phyloP scores from a whole-genome alignment of 768 basidiomycete genomes.

The Auricularia cornea region DNA sequence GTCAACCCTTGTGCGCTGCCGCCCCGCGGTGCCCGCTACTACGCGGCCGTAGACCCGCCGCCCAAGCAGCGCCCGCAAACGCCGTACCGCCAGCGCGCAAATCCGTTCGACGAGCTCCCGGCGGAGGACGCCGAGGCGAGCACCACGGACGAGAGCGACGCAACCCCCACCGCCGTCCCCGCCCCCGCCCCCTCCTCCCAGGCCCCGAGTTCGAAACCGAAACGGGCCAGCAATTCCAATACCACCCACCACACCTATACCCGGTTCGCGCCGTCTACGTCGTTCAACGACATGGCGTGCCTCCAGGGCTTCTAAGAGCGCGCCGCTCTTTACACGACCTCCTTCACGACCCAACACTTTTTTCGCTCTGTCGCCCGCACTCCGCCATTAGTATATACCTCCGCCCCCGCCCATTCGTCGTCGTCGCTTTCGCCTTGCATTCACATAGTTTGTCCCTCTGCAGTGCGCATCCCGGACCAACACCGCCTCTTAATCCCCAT shows the following conservation, averaged over 20 bases:
- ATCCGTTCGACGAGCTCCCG: not conserved
- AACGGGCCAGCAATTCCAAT: no score
- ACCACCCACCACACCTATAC: not conserved
- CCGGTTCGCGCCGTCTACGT: not conserved
- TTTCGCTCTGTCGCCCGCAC: no score
- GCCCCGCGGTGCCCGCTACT: not conserved
- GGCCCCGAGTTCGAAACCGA: no score
- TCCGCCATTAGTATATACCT: no score
- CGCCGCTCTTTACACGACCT: not conserved
- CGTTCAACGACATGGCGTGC: not conserved
- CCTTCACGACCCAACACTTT: not conserved
- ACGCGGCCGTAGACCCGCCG: not conserved
- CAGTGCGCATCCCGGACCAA: not conserved
- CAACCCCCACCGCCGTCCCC: not conserved
- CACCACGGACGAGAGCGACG: not conserved
- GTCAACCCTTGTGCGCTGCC: not conserved
- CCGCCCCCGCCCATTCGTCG: not conserved
- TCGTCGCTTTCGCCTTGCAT: not conserved
- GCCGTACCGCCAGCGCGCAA: not conserved
- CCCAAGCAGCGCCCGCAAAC: not conserved
- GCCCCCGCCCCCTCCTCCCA: not conserved
- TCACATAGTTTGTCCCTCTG: not conserved
- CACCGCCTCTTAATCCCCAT: not conserved
- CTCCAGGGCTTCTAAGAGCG: not conserved
- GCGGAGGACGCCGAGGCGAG: not conserved